These are phyloP conservation scores for Lanmaoa pseudosensibilis DNA, from an alignment of 768 basidiomycete species.

Conservation along the genomic window DNA sequence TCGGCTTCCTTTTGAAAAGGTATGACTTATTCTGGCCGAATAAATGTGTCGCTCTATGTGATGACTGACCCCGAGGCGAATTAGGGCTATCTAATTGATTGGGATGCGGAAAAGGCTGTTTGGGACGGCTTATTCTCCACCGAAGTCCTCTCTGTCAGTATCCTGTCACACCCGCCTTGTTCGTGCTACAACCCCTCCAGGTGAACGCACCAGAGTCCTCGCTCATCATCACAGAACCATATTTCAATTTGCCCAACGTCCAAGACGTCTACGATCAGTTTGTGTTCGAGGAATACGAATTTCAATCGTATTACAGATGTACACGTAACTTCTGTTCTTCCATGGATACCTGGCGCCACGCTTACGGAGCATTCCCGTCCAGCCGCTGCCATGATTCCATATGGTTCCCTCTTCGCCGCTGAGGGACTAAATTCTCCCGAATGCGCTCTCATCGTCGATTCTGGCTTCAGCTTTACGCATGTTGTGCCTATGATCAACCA, in stretches of 20 bases:
- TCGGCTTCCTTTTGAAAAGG: conserved; percentile 87
- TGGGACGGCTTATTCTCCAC: conserved; percentile 90
- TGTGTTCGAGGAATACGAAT: conserved; percentile 96
- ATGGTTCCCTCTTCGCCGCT: conserved; percentile 66
- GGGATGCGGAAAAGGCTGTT: conserved; percentile 92
- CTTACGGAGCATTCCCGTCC: conserved; percentile 19
- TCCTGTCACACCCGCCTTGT: not conserved
- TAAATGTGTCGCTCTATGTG: not conserved
- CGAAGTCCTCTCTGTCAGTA: conserved; percentile 61
- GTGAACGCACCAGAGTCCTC: conserved; percentile 71
- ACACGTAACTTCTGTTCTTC: conserved; percentile 59
- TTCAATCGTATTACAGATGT: conserved; percentile 75
- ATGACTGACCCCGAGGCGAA: conserved; percentile 21
- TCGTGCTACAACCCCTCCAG: conserved; percentile 39
- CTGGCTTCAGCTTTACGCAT: conserved; percentile 94
- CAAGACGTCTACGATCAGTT: conserved; percentile 95
- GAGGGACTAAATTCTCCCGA: conserved; percentile 58
- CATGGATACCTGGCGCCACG: conserved; percentile 21
- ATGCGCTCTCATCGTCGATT: conserved; percentile 81
- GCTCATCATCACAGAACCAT: conserved; percentile 89
- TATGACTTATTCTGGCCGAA: conserved; percentile 26
- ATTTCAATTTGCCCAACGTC: conserved; percentile 89
- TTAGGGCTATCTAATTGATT: conserved; percentile 90
- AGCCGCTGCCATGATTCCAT: conserved; percentile 82
- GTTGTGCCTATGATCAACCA: conserved; percentile 81